Evolutionary conservation across 495 filamentous ascomycete genomes (phyloP).

Genomic region (Annulohypoxylon maeteangense): DNA sequence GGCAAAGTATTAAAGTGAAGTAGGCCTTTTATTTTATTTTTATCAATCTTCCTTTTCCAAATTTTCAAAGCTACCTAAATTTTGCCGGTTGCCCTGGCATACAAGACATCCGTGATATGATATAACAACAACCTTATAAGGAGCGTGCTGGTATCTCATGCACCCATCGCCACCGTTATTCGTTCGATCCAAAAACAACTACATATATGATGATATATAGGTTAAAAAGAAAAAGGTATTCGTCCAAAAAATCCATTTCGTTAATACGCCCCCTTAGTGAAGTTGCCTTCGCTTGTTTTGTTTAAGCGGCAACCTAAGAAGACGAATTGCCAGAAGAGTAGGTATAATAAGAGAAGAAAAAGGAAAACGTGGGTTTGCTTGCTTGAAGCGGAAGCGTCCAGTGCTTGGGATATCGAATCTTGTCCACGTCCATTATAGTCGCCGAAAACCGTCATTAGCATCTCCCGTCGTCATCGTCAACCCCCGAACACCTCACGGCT

Average conservation of each 20-base stretch:
- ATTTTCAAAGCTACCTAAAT: slow-evolving; percentile 24
- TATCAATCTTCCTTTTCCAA: slow-evolving; percentile 34
- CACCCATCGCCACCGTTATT: slow-evolving; percentile 28
- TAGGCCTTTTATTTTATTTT: slow-evolving; percentile 24
- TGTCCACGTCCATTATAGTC: neutral
- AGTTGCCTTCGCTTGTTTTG: slow-evolving; percentile 11
- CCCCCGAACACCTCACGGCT: neutral
- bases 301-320: slow-evolving; percentile 5
- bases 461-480: slow-evolving; percentile 9
- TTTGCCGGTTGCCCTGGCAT: slow-evolving; percentile 12
- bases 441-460: slow-evolving; percentile 11
- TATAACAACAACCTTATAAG: slow-evolving; percentile 32
- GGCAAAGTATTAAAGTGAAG: slow-evolving; percentile 5
- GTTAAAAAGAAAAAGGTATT: neutral
- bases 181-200: neutral
- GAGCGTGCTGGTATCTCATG: slow-evolving; percentile 43
- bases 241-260: slow-evolving; percentile 10
- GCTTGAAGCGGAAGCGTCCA: slow-evolving; percentile 15
- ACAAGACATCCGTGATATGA: slow-evolving; percentile 15
- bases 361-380: slow-evolving; percentile 16
- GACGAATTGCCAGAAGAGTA: slow-evolving; percentile 6
- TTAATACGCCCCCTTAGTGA: slow-evolving; percentile 9
- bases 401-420: slow-evolving; percentile 31
- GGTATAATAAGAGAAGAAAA: slow-evolving; percentile 8
- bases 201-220: too few relatives aligned